Evolutionary conservation across 768 basidiomycete genomes (phyloP), one percentile per base, ranked within the genome.

Genomic region (Tephrocybe sp.): DNA sequence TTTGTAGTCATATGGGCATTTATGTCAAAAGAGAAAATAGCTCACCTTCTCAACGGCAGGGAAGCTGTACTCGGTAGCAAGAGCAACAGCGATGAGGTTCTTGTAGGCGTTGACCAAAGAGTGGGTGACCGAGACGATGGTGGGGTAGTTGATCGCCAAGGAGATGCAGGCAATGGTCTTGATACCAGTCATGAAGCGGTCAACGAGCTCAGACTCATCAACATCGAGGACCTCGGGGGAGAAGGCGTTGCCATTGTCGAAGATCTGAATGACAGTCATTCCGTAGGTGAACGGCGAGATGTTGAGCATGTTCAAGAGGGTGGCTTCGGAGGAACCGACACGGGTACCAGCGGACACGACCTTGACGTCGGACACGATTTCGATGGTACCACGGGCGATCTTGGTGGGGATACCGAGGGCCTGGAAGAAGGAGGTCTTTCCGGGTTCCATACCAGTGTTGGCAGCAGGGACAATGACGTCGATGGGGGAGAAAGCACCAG

Each of bases 351-450:
- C 91, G 40, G 75, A 74, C 65, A 99, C 92, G 77, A 99, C 95
- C 76, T 95, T 87, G 67, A 98, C 87, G 66, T 98, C 95, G 58
- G 86, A 82, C 54, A 97, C 92, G 69, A 98, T 99, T 92, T 99
- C 97, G 63, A 99, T 98, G 49, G 97, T 98, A 80, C 97, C 97
- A 85, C 97, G 89, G 45, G 97, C 95, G 60, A 99, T 98, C 84
- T 99, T 99, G 72, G 97, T 99, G 41, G 97, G 96, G 73, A 99
- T 95, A 78, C 89, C 87, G 67, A 99, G 87, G 51, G 97, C 97
- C 81, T 99, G 97, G 92, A 99, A 99, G 92, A 98, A 99, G 63
- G 97, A 97, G 55, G 97, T 99, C 83, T 99, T 99, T 66, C 96
- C 97, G 63, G 97, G 97, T 72, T 98, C 97, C 97, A 99, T 99